phyloP scores from a whole-genome alignment of 257 asterid genomes.

The Solanum corneliomulleri region DNA sequence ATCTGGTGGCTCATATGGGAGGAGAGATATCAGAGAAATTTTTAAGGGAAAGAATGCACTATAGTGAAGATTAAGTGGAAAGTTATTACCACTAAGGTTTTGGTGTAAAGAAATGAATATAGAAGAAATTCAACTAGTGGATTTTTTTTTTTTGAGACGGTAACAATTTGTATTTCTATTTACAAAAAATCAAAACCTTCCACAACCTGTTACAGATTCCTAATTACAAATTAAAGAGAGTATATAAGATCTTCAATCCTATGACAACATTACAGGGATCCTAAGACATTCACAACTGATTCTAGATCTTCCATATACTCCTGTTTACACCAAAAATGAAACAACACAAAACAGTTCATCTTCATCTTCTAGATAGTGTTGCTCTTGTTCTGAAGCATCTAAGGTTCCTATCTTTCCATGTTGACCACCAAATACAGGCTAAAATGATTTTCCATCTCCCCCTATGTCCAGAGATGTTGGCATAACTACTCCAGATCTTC shows the following conservation, averaged over 20 bases:
- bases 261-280: not conserved
- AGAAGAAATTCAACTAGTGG: not conserved
- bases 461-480: not conserved
- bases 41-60: not conserved
- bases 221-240: not conserved
- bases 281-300: not conserved
- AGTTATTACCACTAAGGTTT: not conserved
- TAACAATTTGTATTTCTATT: not conserved
- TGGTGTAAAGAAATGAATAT: not conserved
- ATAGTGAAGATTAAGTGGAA: not conserved
- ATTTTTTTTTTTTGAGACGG: not conserved
- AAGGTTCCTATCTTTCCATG: not conserved
- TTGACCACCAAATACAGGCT: not conserved
- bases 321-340: not conserved
- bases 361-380: not conserved
- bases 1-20: not conserved
- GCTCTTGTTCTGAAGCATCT: not conserved
- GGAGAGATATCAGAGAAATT: not conserved
- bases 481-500: not conserved
- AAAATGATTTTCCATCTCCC: not conserved
- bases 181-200: not conserved
- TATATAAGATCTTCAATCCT: not conserved
- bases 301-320: not conserved
- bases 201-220: not conserved
- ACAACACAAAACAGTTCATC: not conserved